A percentile compares a stretch with the other conserved stretches of the same genome.
Conservation (phyloP, 176 grass and related monocot species). For the Juncus inflexus region DNA sequence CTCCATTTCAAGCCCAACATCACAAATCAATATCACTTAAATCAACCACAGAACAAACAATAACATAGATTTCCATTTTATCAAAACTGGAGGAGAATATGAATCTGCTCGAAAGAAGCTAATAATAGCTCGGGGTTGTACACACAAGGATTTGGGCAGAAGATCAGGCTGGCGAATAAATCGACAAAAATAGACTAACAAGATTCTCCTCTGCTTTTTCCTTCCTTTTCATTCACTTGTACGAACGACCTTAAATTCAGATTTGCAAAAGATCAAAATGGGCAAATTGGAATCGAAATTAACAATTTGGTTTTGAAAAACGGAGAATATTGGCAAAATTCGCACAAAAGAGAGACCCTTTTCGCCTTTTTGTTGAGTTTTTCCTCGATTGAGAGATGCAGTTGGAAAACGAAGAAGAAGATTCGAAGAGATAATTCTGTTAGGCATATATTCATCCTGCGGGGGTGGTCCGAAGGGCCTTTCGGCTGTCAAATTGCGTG, state of each 20-base stretch:
- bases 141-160: no score
- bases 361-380: constrained; percentile 3
- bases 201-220: no score
- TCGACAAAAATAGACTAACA: no score
- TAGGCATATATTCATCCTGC: neutral
- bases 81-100: no score
- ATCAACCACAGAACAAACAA: no score
- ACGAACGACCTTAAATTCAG: constrained; percentile 14
- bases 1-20: neutral
- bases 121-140: no score
- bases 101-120: no score
- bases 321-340: constrained; percentile 1
- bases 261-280: neutral
- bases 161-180: no score
- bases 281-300: neutral
- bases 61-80: no score
- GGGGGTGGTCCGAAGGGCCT: neutral
- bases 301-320: neutral
- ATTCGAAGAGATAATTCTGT: neutral
- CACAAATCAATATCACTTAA: no score
- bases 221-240: no score
- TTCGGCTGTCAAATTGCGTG: neutral
- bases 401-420: neutral
- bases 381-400: neutral
- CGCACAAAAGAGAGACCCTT: neutral